Percentiles rank a stretch among this genome's conserved stretches.
Evolutionary conservation across 306 rosid species (phyloP).

Genomic region (Pyrus betulifolia): DNA sequence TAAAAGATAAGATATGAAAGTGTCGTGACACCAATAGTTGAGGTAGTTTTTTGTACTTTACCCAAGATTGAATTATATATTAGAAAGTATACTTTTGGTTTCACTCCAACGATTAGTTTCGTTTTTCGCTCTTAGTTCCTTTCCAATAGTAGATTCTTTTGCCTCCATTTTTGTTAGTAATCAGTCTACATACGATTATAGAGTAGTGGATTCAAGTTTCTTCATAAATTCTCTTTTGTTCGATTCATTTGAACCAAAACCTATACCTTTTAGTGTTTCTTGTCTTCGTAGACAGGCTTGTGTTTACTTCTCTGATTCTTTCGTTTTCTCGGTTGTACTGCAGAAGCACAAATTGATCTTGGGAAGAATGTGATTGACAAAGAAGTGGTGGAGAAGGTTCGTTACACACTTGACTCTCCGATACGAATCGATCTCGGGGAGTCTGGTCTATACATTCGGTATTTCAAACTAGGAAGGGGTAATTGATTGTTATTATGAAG

Average conservation of each 20-base stretch:
- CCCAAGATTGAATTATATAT: background rate
- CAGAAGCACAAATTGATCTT: slow-evolving; percentile 67
- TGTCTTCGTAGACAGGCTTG: slow-evolving; percentile 4
- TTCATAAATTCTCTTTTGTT: background rate
- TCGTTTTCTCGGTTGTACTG: slow-evolving; percentile 28
- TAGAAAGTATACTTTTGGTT: background rate
- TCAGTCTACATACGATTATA: background rate
- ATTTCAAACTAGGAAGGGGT: background rate
- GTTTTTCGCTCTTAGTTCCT: background rate
- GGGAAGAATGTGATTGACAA: slow-evolving; percentile 55
- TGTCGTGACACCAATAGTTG: no score
- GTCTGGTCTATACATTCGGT: background rate
- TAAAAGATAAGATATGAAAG: no score
- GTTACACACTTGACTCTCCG: slow-evolving; percentile 13
- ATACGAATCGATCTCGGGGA: background rate
- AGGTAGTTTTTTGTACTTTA: no score
- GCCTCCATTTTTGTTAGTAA: background rate
- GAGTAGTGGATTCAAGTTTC: background rate
- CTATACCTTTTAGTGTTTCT: background rate
- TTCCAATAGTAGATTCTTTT: background rate
- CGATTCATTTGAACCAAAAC: background rate
- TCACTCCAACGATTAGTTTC: background rate
- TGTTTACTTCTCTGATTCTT: slow-evolving; percentile 20
- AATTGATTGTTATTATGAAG: background rate
- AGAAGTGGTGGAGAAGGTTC: slow-evolving; percentile 89